Conservation (phyloP, 768 basidiomycete genomes). For the Rhodosporidiobolus sp. region DNA sequence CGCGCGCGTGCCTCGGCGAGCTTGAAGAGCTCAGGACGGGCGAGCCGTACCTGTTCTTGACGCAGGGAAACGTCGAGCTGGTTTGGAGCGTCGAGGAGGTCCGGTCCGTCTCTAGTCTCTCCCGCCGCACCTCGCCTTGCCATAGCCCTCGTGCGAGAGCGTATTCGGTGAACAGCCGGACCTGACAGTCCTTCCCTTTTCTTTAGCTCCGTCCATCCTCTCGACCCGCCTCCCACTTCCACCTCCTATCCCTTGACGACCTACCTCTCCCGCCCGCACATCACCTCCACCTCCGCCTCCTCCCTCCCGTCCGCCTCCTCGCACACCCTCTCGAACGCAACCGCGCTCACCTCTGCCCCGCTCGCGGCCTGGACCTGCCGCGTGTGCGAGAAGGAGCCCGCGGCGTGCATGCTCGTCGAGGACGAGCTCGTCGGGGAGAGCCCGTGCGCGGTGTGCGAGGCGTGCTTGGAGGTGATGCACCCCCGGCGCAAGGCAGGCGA, state of each 20-base stretch:
- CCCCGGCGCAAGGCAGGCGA: background rate
- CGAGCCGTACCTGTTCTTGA: slow-evolving; percentile 23
- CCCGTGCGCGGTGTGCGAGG: slow-evolving; percentile 3
- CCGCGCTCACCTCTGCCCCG: no score
- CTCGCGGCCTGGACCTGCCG: background rate
- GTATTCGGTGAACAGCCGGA: background rate
- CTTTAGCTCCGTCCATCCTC: background rate
- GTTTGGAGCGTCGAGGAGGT: slow-evolving; percentile 24
- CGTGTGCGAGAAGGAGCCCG: slow-evolving; percentile 20
- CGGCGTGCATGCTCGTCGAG: background rate
- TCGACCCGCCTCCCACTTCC: background rate
- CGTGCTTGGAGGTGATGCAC: slow-evolving; percentile 14
- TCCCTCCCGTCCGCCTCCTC: slow-evolving; percentile 1
- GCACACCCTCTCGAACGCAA: background rate
- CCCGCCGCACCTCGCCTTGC: background rate
- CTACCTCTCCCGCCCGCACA: slow-evolving; percentile 13
- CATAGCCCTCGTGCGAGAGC: no score
- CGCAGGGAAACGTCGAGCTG: slow-evolving; percentile 20
- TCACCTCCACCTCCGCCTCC: background rate
- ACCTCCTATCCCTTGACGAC: slow-evolving; percentile 16
- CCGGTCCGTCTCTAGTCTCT: background rate
- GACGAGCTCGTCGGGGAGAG: slow-evolving; percentile 19
- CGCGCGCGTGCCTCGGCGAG: slow-evolving; percentile 10
- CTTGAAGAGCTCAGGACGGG: slow-evolving; percentile 9
- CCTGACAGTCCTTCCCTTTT: background rate